These are phyloP conservation scores for Picea abies DNA, from an alignment of 83 land plant genomes.

Conservation along the genomic window DNA sequence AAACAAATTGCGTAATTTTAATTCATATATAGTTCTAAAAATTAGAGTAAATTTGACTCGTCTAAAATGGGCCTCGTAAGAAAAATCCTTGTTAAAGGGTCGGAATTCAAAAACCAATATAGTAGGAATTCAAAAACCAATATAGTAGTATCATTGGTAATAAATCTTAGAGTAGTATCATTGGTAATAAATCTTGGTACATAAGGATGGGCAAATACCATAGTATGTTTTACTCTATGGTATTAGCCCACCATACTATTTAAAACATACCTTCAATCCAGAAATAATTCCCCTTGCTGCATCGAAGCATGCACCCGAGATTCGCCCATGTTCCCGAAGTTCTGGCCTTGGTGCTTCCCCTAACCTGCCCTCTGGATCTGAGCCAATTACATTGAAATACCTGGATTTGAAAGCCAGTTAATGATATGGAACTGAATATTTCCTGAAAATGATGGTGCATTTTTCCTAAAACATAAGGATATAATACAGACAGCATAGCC, in stretches of 20 bases:
- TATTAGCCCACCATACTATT: background rate
- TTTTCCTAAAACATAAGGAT: background rate
- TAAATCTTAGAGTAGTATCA: too few relatives aligned
- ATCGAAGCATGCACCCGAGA: slow-evolving; percentile 97
- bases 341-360: slow-evolving; percentile 95
- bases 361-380: slow-evolving; percentile 84
- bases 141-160: too few relatives aligned
- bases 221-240: background rate
- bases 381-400: slow-evolving; percentile 92
- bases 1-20: too few relatives aligned
- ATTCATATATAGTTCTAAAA: too few relatives aligned
- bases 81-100: too few relatives aligned
- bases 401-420: slow-evolving; percentile 31
- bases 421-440: background rate
- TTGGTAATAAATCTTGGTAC: too few relatives aligned
- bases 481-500: slow-evolving; percentile 1
- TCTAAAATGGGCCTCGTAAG: too few relatives aligned
- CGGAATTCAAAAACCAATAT: too few relatives aligned
- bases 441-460: background rate
- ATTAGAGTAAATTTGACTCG: too few relatives aligned
- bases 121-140: too few relatives aligned
- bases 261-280: slow-evolving; percentile 59
- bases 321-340: slow-evolving; percentile 80
- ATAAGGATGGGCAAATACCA: too few relatives aligned
- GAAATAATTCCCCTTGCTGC: slow-evolving; percentile 71